Percentiles rank a stretch among this genome's conserved stretches.
Evolutionary conservation across 2,329 filamentous ascomycete species (phyloP).

Genomic region (Verticillium longisporum): DNA sequence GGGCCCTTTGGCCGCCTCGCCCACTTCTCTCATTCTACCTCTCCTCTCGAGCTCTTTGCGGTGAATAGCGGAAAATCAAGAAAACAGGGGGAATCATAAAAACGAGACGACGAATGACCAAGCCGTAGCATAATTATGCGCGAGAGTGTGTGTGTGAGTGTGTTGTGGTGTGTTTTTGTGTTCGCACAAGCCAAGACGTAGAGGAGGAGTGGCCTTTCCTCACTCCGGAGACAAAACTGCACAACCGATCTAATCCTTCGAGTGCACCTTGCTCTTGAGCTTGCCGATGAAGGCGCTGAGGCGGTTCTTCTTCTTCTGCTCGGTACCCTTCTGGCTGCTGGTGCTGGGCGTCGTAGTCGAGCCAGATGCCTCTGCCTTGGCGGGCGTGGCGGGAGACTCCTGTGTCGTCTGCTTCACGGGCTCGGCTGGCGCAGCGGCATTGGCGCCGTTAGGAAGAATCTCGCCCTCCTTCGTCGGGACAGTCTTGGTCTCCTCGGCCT

Average conservation of each 20-base stretch:
- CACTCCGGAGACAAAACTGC: conserved; percentile 26
- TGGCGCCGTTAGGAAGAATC: conserved; percentile 11
- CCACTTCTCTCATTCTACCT: conserved; percentile 9
- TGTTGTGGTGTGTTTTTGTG: not conserved
- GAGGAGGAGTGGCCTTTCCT: conserved; percentile 21
- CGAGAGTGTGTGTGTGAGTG: conserved; percentile 3
- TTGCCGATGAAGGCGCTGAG: conserved; percentile 56
- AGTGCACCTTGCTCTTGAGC: conserved; percentile 40
- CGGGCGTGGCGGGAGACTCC: conserved; percentile 9
- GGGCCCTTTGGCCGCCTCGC: conserved; percentile 2
- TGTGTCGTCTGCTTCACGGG: not conserved
- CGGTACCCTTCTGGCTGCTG: conserved; percentile 2
- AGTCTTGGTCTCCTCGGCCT: conserved; percentile 10
- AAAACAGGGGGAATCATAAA: conserved; percentile 16
- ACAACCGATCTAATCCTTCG: conserved; percentile 17
- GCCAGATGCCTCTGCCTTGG: conserved; percentile 8
- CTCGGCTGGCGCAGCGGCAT: conserved; percentile 3
- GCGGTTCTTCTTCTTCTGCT: conserved; percentile 61
- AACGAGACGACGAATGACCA: conserved; percentile 9
- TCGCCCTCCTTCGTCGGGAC: conserved; percentile 7
- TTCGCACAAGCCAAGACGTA: conserved; percentile 22
- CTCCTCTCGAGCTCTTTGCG: conserved; percentile 9
- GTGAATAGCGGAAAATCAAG: conserved; percentile 7
- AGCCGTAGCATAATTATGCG: conserved; percentile 7
- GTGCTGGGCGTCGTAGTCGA: conserved; percentile 14